A percentile compares a stretch with the other conserved stretches of the same genome.
phyloP scores from a whole-genome alignment of 2,329 filamentous ascomycete species.

The Apiospora sp. region DNA sequence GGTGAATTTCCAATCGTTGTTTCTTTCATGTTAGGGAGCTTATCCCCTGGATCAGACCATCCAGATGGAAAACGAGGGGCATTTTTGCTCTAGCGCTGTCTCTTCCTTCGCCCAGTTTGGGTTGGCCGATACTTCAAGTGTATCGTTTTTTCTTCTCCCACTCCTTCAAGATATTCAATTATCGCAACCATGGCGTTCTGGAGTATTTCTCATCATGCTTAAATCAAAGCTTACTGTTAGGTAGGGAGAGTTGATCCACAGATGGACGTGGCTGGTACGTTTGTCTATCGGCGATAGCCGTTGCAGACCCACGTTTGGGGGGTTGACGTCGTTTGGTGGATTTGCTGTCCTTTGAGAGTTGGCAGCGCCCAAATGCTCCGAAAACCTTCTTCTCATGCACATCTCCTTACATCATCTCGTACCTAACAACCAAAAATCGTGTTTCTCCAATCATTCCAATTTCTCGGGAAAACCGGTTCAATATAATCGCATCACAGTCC shows the following conservation, averaged over 20 bases:
- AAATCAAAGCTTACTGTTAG: not conserved
- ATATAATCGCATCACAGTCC: not conserved
- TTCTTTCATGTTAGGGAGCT: not conserved
- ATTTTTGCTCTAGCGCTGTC: not conserved
- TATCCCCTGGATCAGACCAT: not conserved
- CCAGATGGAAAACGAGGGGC: not conserved
- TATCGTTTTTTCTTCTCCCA: not conserved
- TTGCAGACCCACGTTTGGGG: not conserved
- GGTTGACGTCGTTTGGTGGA: slow-evolving; percentile 17
- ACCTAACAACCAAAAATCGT: not conserved
- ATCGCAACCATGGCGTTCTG: not conserved
- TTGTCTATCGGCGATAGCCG: not conserved
- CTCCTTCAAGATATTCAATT: not conserved
- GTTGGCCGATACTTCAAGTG: not conserved
- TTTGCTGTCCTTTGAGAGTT: not conserved
- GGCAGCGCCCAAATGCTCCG: not conserved
- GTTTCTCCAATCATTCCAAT: too few species aligned
- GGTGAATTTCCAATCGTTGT: not conserved
- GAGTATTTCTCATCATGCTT: not conserved
- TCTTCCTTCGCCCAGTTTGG: not conserved
- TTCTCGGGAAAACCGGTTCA: too few species aligned
- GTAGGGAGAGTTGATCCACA: not conserved
- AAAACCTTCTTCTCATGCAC: not conserved
- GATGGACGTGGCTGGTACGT: not conserved
- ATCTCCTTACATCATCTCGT: not conserved